A percentile compares a stretch with the other conserved stretches of the same genome.
Evolutionary conservation across 2,329 filamentous ascomycete genomes (phyloP).

Genomic region (Xylariales sp.): DNA sequence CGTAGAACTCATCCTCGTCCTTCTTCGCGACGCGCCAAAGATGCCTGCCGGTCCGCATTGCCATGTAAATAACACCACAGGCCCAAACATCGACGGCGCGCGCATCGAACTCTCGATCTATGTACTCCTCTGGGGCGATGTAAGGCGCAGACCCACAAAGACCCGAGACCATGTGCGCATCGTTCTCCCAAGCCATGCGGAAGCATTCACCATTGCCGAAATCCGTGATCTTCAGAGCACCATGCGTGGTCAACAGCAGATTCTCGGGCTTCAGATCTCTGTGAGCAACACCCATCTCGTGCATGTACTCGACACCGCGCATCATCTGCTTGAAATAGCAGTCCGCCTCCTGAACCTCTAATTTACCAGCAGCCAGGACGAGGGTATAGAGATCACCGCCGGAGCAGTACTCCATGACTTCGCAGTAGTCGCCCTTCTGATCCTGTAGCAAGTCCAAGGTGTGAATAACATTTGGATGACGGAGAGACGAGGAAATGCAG

Average conservation of each 20-base stretch:
- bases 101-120: constrained; percentile 92
- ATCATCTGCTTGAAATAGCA: constrained; percentile 99
- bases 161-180: constrained; percentile 96
- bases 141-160: constrained; percentile 96
- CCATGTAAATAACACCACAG: constrained; percentile 99
- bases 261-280: constrained; percentile 97
- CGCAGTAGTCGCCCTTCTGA: constrained; percentile 94
- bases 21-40: constrained; percentile 96
- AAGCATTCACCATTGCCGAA: constrained; percentile 99
- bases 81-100: constrained; percentile 98
- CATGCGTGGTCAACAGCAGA: constrained; percentile 84
- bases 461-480: constrained; percentile 97
- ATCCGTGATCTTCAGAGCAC: constrained; percentile 93
- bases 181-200: constrained; percentile 98
- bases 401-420: constrained; percentile 99
- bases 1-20: constrained; percentile 96
- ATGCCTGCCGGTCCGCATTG: constrained; percentile 94
- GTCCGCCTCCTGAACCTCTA: constrained; percentile 89
- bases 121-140: constrained; percentile 95
- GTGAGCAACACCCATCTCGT: constrained; percentile 98
- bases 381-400: constrained; percentile 94
- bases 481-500: constrained; percentile 94
- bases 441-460: constrained; percentile 94
- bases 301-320: constrained; percentile 97
- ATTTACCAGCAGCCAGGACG: constrained; percentile 83